Evolutionary conservation across 2,329 filamentous ascomycete species (phyloP), one percentile per base, ranked within the genome.

Genomic region (Alternaria triticimaculans): DNA sequence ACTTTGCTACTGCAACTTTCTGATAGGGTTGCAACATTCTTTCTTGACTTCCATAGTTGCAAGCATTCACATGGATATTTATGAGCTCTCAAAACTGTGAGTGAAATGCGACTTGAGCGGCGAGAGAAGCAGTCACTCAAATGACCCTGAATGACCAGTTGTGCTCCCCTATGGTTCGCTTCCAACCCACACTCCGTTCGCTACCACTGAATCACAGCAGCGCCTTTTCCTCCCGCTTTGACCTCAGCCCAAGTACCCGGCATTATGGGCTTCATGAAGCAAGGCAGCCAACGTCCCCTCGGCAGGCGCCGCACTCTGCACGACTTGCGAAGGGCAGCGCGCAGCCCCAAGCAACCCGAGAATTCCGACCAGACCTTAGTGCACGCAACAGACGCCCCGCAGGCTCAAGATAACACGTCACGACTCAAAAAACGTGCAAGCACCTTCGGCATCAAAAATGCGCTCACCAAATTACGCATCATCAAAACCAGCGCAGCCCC

Each of bases 211-310:
- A 41, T 41, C 0, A 41, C 9, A 41, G n/a, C 37, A 18, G 0
- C 37, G n/a, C 9, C 0, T 41, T 18, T 41, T 2, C 37, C 37
- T 11, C 3, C n/a, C 37, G 3, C n/a, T 41, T 2, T 41, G 2
- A 41, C 37, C 0, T 41, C n/a, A 18, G 8, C 1, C 37, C 4
- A 0, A 41, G 0, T 10, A 10, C n/a, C 9, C n/a, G 5, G 0
- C 2, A 41, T 3, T 41, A 41, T 18, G 37, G 37, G 37, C 37
- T 41, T 41, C 37, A 41, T 41, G 37, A 41, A 41, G 37, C 37
- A 41, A 41, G 37, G n/a, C n/a, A 41, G 37, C 37, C n/a, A 41
- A 3, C 37, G 37, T 18, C n/a, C 37, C 37, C 37, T 41, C 37
- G 37, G 37, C 1, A 41, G n/a, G n/a, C 37, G 37, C n/a, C 37